These are phyloP conservation scores for Fusarium tjaetaba DNA, from an alignment of 2,329 filamentous ascomycete species.

Conservation along the genomic window DNA sequence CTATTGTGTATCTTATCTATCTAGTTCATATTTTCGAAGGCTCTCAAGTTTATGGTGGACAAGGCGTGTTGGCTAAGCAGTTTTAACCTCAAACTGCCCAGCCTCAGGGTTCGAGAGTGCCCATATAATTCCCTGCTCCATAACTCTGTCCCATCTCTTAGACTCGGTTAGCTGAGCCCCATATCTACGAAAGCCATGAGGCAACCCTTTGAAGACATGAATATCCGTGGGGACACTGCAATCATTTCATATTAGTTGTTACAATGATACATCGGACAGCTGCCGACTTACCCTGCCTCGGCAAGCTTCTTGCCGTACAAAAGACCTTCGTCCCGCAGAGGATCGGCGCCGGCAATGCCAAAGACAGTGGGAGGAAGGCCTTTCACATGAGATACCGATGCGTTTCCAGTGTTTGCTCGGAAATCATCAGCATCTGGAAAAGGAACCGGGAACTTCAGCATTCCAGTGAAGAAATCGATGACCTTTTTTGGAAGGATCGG, in stretches of 20 bases:
- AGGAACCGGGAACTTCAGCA: constrained; percentile 39
- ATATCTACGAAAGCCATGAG: constrained; percentile 59
- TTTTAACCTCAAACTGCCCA: constrained; percentile 34
- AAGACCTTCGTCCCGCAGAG: constrained; percentile 60
- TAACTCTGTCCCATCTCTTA: constrained; percentile 54
- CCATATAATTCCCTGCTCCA: constrained; percentile 57
- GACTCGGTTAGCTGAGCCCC: constrained; percentile 51
- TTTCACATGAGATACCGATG: constrained; percentile 47
- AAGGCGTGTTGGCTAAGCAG: not conserved
- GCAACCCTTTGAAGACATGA: constrained; percentile 61
- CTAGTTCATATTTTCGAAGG: too few species aligned
- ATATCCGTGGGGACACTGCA: constrained; percentile 58
- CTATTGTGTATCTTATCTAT: too few species aligned
- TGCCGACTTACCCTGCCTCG: constrained; percentile 53
- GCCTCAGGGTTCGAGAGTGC: constrained; percentile 48
- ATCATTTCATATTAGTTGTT: not conserved
- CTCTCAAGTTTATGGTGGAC: too few species aligned
- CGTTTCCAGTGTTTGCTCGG: constrained; percentile 50
- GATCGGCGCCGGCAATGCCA: constrained; percentile 58
- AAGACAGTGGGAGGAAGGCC: constrained; percentile 57
- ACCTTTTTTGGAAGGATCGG: constrained; percentile 56
- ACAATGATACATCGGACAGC: accelerated
- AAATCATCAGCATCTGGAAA: constrained; percentile 45
- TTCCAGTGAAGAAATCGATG: constrained; percentile 35
- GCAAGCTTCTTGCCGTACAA: constrained; percentile 56